Conservation (phyloP, 1,284 basidiomycete species). For the Sporisorium iseilematis-ciliati region DNA sequence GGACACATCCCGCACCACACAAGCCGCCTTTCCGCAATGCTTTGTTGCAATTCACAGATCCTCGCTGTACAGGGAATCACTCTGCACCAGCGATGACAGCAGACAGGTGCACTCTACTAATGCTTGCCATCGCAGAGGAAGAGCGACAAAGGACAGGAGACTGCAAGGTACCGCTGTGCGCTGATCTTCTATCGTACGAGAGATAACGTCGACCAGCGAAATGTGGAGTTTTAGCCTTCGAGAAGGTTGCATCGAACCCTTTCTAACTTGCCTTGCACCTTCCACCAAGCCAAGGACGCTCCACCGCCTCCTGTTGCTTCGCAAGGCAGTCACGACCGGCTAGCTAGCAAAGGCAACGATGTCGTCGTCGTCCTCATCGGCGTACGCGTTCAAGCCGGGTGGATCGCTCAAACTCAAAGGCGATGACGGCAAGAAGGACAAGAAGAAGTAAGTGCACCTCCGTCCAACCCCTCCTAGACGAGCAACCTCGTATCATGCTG, state of each 20-base stretch:
- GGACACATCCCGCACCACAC: background rate
- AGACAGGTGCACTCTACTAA: background rate
- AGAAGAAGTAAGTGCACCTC: conserved; percentile 44
- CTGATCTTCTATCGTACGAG: conserved; percentile 3
- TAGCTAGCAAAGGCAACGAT: background rate
- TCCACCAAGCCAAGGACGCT: background rate
- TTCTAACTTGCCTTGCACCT: background rate
- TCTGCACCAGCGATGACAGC: too few species aligned
- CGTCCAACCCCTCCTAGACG: conserved; percentile 3
- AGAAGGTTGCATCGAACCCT: too few species aligned
- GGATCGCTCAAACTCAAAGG: conserved; percentile 68
- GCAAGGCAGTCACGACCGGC: too few species aligned
- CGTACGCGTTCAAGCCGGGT: conserved; percentile 62
- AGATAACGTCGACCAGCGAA: background rate
- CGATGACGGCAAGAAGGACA: conserved; percentile 48
- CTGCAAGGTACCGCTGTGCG: background rate
- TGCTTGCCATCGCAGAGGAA: background rate
- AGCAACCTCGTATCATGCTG: background rate
- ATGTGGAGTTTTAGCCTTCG: background rate
- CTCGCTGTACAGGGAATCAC: background rate
- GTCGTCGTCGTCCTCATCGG: conserved; percentile 47
- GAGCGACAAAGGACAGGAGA: background rate
- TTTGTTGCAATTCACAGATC: background rate
- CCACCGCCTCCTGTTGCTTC: background rate
- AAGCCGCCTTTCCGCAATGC: conserved; percentile 3